Conservation (phyloP, 306 rosid species). For the Inga leiocalycina region DNA sequence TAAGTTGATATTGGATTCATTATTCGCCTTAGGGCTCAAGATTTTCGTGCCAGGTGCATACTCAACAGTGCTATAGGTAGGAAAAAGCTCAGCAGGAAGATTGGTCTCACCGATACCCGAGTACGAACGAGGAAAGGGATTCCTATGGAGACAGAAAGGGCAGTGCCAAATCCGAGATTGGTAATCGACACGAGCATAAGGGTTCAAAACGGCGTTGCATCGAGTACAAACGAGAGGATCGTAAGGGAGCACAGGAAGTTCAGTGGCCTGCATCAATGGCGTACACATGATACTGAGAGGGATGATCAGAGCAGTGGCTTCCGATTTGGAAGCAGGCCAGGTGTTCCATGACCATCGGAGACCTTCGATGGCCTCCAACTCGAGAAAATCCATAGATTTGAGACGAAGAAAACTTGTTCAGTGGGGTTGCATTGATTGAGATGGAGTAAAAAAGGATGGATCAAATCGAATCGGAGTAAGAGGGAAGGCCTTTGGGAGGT, state of each 20-base stretch:
- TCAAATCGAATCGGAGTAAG: not conserved
- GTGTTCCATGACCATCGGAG: conserved; percentile 97
- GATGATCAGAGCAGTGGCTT: conserved; percentile 48
- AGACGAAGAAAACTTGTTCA: not conserved
- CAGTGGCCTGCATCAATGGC: conserved; percentile 64
- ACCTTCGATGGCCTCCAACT: conserved; percentile 90
- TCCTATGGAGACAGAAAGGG: conserved; percentile 70
- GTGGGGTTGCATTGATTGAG: conserved; percentile 6
- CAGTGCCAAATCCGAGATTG: conserved; percentile 87
- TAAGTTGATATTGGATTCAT: conserved; percentile 31
- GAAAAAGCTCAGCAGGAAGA: conserved; percentile 93
- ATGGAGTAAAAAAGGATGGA: not conserved
- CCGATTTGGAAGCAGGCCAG: conserved; percentile 72
- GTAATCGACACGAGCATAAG: conserved; percentile 87
- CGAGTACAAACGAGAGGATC: conserved; percentile 68
- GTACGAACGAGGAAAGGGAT: conserved; percentile 72
- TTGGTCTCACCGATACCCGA: conserved; percentile 71
- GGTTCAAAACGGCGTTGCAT: conserved; percentile 81
- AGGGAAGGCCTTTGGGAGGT: too few relatives aligned
- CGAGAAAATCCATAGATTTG: conserved; percentile 69
- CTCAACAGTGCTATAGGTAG: conserved; percentile 83
- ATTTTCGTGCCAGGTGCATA: conserved; percentile 48
- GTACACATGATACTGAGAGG: conserved; percentile 80
- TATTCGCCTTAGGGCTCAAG: conserved; percentile 26
- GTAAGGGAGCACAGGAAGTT: conserved; percentile 79